Base-by-base conservation (phyloP, 768 basidiomycete genomes). In the Amanita rubescens region DNA sequence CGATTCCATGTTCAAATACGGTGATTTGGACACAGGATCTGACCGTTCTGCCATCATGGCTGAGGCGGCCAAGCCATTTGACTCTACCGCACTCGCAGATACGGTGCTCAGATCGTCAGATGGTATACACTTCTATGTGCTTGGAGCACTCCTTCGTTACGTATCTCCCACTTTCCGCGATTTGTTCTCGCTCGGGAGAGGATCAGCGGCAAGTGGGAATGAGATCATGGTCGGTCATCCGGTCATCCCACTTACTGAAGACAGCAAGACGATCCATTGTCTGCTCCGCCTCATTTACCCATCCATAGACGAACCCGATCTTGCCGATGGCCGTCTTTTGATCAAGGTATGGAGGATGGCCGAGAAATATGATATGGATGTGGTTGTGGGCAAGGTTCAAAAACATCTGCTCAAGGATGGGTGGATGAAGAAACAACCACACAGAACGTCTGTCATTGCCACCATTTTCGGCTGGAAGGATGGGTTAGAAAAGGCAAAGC, bases 391-490 rank as follows among this genome's bases (percentile, higher is more conserved):
- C 19, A 49, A 49, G 20, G 17, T 49, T 11, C 10, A 43, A 22
- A 43, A 22, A 12, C 41, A 12, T 5, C 20, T 43, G 19, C 10
- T 3, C 3, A 14, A 14, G 5, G 41, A 22, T 22, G 3, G 85
- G 87, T 53, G 90, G 89, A 4, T 90, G 79, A 4, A 90, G 85
- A 58, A 73, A 91, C 69, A 73, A 90, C 50, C 76, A 90, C 32
- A 78, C 78, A 7, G 71, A 77, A 50, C 92, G 89, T 43, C 24
- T 12, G 19, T 9, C 41, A 43, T 22, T 22, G 3, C 20, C 5
- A 22, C 22, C 10, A 19, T 22, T 9, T 11, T 43, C 19, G 19
- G 7, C 20, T 43, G 41, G 41, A 1, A 43, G 3, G 19, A 24
- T 5, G 41, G 22, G 24, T 3, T 2, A 3, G 22, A 7, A 12